Evolutionary conservation across 75 land plant species (phyloP), one percentile per base, ranked within the genome.

Genomic region (Pseudotsuga menziesii): DNA sequence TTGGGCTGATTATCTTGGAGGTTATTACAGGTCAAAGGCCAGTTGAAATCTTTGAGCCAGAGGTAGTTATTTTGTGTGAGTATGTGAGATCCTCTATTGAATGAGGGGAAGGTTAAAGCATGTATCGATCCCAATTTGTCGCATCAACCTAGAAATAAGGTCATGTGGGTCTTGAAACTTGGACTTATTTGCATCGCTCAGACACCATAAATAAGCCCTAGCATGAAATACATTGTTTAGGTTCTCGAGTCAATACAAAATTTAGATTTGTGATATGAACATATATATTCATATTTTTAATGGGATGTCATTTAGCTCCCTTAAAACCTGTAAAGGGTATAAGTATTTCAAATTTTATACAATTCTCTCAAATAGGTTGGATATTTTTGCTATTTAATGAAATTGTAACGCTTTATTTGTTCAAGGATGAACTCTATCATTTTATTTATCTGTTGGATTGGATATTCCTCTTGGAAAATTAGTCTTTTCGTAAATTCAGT

Each of bases 161-260:
- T 97, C 73, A 91, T 91, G 75, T 98, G 94, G 77, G 98, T 94
- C 8, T 80, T 97, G 79, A 97, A 90, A 76, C 66, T 97, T 76
- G 99, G 95, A 12, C 81, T 97, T 41, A 78, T 97, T 27, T 97
- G 99, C 79, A 94, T 98, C 13, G 82, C 92, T 19, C 91, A 92
- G 64, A 79, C 67, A 66, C 95, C 99, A 63, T 78, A 86, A 15
- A 94, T 84, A 78, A 82, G 99, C 78, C 99, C 99, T 11, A 91
- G 88, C 82, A 97, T 97, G 98, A 95, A 91, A 32, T 98, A 94
- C 61, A 93, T 91, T 48, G 92, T 97, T 75, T 93, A 97, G 88
- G 80, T 97, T 70, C 84, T 97, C 13, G 99, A 97, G 81, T 87
- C 96, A 29, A 90, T 97, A 17, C 81, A 82, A 79, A 79, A 80